Percentiles rank a stretch among this genome's conserved stretches.
phyloP scores from a whole-genome alignment of 768 basidiomycete species.

The Hypsizygus marmoreus region DNA sequence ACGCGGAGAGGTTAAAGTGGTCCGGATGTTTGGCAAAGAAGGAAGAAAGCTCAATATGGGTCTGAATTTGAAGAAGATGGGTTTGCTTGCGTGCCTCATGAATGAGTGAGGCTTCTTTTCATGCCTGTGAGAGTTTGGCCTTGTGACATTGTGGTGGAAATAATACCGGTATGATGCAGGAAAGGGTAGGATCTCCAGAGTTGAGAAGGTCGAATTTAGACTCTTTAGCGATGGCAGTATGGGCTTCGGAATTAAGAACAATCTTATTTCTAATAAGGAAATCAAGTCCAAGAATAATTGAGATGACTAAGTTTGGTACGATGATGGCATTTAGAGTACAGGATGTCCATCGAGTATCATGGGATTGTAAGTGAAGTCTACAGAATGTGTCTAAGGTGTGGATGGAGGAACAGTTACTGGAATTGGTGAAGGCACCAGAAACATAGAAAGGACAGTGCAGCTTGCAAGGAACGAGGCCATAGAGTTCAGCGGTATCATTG shows the following conservation, averaged over 20 bases:
- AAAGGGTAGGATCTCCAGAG: conserved; percentile 4
- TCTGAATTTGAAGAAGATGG: too few relatives aligned
- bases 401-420: neutral
- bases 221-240: neutral
- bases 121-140: neutral
- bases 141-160: neutral
- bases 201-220: conserved; percentile 14
- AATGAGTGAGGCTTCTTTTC: neutral
- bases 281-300: conserved; percentile 1
- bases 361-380: neutral
- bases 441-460: neutral
- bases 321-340: conserved; percentile 1
- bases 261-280: conserved; percentile 4
- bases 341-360: neutral
- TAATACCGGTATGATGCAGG: neutral
- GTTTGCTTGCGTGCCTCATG: too few relatives aligned
- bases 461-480: neutral
- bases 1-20: neutral
- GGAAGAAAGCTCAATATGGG: neutral
- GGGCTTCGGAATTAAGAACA: neutral
- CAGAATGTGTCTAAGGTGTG: neutral
- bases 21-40: neutral
- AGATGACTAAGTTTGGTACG: neutral
- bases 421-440: neutral
- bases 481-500: neutral